Evolutionary conservation across 2,329 filamentous ascomycete species (phyloP).

Genomic region (Stachybotrys chlorohalonatus): DNA sequence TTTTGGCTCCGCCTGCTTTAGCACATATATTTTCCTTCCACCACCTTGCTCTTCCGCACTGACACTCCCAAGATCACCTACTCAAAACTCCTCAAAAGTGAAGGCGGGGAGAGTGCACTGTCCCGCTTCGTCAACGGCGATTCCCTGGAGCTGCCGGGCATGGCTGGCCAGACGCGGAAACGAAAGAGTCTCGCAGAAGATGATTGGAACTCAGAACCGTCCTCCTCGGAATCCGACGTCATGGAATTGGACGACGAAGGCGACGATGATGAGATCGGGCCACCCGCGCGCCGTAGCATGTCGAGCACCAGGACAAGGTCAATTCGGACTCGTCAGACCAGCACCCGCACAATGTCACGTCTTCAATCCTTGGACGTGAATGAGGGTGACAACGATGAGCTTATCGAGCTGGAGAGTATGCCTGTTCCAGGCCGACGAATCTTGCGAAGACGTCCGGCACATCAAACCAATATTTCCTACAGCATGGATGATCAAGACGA

Average conservation of each 20-base stretch:
- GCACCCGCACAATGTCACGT: constrained; percentile 2
- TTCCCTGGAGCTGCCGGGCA: constrained; percentile 5
- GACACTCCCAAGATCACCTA: constrained; percentile 16
- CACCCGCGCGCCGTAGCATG: constrained; percentile 2
- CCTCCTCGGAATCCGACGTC: constrained; percentile 12
- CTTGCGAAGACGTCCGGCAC: constrained; percentile 15
- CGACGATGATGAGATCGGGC: constrained; percentile 6
- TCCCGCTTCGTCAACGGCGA: constrained; percentile 10
- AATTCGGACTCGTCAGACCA: constrained; percentile 16
- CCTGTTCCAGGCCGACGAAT: constrained; percentile 5
- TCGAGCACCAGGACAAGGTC: constrained; percentile 5
- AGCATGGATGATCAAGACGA: constrained; percentile 12
- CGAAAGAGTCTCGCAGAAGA: constrained; percentile 19
- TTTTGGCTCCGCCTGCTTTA: no score
- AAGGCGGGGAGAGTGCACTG: constrained; percentile 23
- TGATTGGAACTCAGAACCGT: constrained; percentile 17
- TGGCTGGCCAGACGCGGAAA: constrained; percentile 13
- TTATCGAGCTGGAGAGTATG: constrained; percentile 5
- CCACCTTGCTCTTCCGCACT: background rate
- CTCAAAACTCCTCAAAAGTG: constrained; percentile 17
- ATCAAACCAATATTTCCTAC: constrained; percentile 14
- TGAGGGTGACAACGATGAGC: constrained; percentile 10
- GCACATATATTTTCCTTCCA: no score
- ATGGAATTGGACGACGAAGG: constrained; percentile 19
- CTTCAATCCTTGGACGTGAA: background rate